Evolutionary conservation across 306 rosid genomes (phyloP).

Genomic region (Hippophae rhamnoides): DNA sequence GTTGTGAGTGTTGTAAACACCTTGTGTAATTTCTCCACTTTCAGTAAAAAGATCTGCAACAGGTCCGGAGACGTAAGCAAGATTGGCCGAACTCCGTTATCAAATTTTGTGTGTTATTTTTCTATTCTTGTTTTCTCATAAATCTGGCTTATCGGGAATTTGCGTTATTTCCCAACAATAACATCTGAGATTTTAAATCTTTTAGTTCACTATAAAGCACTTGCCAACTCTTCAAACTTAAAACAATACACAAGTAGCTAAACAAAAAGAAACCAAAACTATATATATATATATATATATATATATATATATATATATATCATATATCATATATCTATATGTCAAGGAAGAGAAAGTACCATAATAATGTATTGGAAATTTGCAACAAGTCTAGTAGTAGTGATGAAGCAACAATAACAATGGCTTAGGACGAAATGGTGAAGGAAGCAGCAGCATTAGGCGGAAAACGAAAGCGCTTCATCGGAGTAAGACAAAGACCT

Average conservation of each 20-base stretch:
- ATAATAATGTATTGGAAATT: slow-evolving; percentile 27
- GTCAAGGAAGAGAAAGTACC: slow-evolving; percentile 77
- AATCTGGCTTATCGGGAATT: too few relatives aligned
- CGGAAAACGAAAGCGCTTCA: slow-evolving; percentile 55
- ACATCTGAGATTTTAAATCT: slow-evolving; percentile 8
- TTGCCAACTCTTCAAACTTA: neutral
- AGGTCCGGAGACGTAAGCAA: too few relatives aligned
- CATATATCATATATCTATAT: slow-evolving; percentile 16
- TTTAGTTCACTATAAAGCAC: neutral
- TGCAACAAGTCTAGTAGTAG: slow-evolving; percentile 26
- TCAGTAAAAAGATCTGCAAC: too few relatives aligned
- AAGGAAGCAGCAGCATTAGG: slow-evolving; percentile 64
- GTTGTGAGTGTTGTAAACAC: too few relatives aligned
- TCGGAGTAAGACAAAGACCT: slow-evolving; percentile 88
- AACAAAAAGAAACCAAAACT: neutral
- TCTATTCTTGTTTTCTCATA: too few relatives aligned
- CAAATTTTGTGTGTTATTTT: too few relatives aligned
- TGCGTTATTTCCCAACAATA: too few relatives aligned
- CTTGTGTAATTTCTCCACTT: too few relatives aligned
- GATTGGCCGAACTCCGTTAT: too few relatives aligned
- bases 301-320: neutral
- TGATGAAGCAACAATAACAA: slow-evolving; percentile 24
- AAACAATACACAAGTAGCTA: neutral
- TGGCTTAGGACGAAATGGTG: slow-evolving; percentile 79
- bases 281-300: neutral